phyloP scores from a whole-genome alignment of 2,329 filamentous ascomycete species.

The Diaporthe destruens region DNA sequence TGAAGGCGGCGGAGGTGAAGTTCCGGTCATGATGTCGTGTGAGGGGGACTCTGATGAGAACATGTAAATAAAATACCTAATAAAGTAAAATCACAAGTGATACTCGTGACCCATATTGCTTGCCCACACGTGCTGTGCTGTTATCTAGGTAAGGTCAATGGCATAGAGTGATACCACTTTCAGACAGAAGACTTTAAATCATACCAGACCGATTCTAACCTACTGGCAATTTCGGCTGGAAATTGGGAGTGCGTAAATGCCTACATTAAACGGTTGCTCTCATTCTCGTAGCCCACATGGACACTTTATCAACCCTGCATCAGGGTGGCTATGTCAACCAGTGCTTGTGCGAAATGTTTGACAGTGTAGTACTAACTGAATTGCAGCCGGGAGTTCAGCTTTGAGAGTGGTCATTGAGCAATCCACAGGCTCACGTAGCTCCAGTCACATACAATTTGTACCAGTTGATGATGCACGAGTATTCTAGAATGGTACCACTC shows the following conservation, averaged over 20 bases:
- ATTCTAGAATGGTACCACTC: background rate
- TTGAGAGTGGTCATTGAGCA: background rate
- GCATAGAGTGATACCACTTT: background rate
- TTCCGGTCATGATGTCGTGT: background rate
- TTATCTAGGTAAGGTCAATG: background rate
- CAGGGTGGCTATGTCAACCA: too few species aligned
- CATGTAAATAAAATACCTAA: background rate
- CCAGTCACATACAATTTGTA: background rate
- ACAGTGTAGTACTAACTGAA: too few species aligned
- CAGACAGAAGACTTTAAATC: too few species aligned
- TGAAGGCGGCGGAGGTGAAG: conserved; percentile 41
- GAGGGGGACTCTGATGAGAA: background rate
- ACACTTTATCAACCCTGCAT: too few species aligned
- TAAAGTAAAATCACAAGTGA: accelerated
- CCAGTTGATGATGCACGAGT: background rate
- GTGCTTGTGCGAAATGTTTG: too few species aligned
- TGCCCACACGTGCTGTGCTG: background rate
- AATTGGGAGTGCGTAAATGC: too few species aligned
- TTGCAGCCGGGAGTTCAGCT: too few species aligned
- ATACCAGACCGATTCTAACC: background rate
- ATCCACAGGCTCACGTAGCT: background rate
- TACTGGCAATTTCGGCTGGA: too few species aligned
- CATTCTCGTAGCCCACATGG: too few species aligned
- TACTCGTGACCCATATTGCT: too few species aligned
- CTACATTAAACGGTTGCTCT: too few species aligned